A percentile compares a stretch with the other conserved stretches of the same genome.
These are phyloP conservation scores for Arachis stenosperma DNA, from an alignment of 306 rosid genomes.

Conservation along the genomic window DNA sequence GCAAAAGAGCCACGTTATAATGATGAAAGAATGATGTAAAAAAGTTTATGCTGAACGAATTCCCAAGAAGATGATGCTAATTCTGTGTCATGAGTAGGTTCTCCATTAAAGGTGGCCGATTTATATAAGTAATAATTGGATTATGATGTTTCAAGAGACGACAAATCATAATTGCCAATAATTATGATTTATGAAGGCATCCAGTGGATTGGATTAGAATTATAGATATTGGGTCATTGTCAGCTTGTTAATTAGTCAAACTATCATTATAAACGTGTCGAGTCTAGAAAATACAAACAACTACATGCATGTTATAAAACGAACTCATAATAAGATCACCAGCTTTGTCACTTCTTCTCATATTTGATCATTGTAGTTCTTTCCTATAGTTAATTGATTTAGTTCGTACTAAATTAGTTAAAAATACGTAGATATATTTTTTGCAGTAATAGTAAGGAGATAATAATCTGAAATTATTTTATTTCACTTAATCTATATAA, in stretches of 20 bases:
- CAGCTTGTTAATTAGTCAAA: neutral
- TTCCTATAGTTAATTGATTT: no score
- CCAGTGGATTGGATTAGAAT: neutral
- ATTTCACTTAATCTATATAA: no score
- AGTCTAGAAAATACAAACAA: neutral
- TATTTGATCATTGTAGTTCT: no score
- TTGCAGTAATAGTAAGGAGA: no score
- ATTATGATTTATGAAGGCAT: neutral
- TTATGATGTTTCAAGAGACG: neutral
- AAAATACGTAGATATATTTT: no score
- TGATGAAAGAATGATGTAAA: conserved; percentile 39
- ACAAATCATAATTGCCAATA: neutral
- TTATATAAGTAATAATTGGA: neutral
- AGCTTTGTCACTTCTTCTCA: no score
- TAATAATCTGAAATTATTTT: no score
- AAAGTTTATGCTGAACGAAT: neutral
- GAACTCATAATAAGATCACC: no score
- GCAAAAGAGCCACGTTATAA: conserved; percentile 7
- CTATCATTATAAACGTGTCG: neutral
- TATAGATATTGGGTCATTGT: neutral
- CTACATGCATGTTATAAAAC: neutral
- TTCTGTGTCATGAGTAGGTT: neutral
- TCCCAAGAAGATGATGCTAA: neutral
- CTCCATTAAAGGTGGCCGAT: neutral
- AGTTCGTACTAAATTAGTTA: no score